These are phyloP conservation scores for Colletotrichum eleusines DNA, from an alignment of 2,329 filamentous ascomycete genomes.

Conservation along the genomic window DNA sequence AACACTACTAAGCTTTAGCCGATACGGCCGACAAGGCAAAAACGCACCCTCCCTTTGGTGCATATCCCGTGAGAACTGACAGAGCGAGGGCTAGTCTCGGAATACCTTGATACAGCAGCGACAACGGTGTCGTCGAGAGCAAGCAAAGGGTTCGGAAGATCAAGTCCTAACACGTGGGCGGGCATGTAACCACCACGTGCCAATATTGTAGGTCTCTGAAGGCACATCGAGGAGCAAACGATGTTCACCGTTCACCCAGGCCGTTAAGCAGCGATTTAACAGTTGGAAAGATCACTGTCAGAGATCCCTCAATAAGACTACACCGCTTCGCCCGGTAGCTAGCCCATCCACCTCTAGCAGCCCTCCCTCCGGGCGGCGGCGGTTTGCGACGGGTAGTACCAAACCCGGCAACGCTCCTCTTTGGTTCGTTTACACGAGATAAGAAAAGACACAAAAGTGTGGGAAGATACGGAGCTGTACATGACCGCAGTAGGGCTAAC, in stretches of 20 bases:
- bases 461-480: constrained; percentile 34
- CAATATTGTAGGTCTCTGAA: neutral
- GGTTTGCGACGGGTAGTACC: neutral
- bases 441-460: neutral
- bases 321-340: neutral
- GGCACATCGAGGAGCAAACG: neutral
- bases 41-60: neutral
- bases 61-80: neutral
- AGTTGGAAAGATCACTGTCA: neutral
- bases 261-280: neutral
- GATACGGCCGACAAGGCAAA: neutral
- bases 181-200: constrained; percentile 5
- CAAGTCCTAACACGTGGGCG: too few species aligned
- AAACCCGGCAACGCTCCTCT: neutral
- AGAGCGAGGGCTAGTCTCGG: neutral
- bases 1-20: constrained; percentile 14
- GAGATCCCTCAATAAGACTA: neutral
- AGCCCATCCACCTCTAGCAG: neutral
- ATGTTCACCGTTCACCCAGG: neutral
- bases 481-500: constrained; percentile 40
- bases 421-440: neutral
- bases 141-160: neutral
- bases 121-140: neutral
- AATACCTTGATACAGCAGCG: neutral
- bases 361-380: neutral